Evolutionary conservation across 176 grass and related monocot species (phyloP), one percentile per base, ranked within the genome.

Genomic region (Alopecurus myosuroides): DNA sequence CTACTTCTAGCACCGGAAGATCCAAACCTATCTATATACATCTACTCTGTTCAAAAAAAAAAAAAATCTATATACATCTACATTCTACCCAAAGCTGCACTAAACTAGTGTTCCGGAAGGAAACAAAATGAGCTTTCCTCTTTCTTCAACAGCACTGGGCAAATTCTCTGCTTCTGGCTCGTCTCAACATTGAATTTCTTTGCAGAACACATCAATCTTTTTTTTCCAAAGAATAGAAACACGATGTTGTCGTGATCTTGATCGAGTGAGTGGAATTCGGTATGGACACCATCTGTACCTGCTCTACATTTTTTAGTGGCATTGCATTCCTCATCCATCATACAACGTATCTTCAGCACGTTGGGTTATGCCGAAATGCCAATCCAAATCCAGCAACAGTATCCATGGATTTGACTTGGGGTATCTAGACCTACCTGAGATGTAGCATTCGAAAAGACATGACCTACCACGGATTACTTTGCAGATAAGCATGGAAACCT

Each of bases 351-450:
- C 75, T 60, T 76, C 9, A 41, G 17, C 77, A 61, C 48, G 20
- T 51, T 45, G 1, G 7, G 4, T 31, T 33, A 14, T 65, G 77
- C 57, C 4, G 9, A 69, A 14, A 46, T 58, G 61, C 29, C 66
- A 83, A 35, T 78, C 63, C 40, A 70, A 61, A 60, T 77, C 72
- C 40, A 82, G 53, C 28, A 75, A 48, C 45, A 51, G 71, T 50
- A 49, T 20, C 42, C 42, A 74, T 75, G 15, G 18, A 74, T 74
- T 48, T 74, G 71, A 75, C 45, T 31, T 19, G 17, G 28, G 71
- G 26, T 4, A 33, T 33, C 45, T 34, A 77, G 75, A 55, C 75
- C 51, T 40, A 77, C 22, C 51, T 40, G 20, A 77, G 75, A 20
- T 77, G 74, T 57, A 77, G 51, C 75, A 40, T 57, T 33, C 10